Conservation (phyloP, 2,329 filamentous ascomycete species). For the Fusarium heterosporum region DNA sequence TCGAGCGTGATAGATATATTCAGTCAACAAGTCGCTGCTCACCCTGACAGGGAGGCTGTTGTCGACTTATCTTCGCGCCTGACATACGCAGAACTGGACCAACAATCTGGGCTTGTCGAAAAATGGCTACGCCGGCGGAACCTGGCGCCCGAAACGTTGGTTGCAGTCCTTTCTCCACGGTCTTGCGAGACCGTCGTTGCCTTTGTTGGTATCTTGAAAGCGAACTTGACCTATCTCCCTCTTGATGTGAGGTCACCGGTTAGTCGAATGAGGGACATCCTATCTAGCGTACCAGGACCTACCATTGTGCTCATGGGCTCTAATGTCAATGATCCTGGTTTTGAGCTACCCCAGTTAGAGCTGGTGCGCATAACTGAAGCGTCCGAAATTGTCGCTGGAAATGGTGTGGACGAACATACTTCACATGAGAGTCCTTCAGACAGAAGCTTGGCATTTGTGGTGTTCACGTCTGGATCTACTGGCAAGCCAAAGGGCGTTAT, state of each 20-base stretch:
- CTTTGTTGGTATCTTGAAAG: slow-evolving; percentile 44
- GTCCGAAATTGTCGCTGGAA: neutral
- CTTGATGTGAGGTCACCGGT: slow-evolving; percentile 36
- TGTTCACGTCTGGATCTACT: slow-evolving; percentile 65
- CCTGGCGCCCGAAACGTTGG: slow-evolving; percentile 28
- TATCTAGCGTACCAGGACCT: neutral
- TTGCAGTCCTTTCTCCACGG: slow-evolving; percentile 33
- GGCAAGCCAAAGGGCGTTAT: slow-evolving; percentile 64
- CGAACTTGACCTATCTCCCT: slow-evolving; percentile 44
- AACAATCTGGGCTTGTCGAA: slow-evolving; percentile 31
- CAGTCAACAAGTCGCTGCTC: slow-evolving; percentile 22
- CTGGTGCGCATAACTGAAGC: neutral
- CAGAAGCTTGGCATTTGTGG: slow-evolving; percentile 49
- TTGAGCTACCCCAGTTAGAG: neutral
- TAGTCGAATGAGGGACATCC: slow-evolving; percentile 27
- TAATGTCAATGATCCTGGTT: neutral
- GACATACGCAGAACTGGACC: slow-evolving; percentile 43
- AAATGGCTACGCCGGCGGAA: slow-evolving; percentile 24
- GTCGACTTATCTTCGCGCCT: slow-evolving; percentile 26
- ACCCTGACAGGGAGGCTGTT: slow-evolving; percentile 29
- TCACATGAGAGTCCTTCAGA: neutral
- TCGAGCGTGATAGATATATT: slow-evolving; percentile 43
- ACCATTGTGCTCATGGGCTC: slow-evolving; percentile 28
- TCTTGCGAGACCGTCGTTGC: slow-evolving; percentile 44
- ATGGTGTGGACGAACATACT: rapidly evolving